Evolutionary conservation across 1,139 yeast species (phyloP), one percentile per base, ranked within the genome.

Genomic region (Kurtzmaniella quercitrusa): DNA sequence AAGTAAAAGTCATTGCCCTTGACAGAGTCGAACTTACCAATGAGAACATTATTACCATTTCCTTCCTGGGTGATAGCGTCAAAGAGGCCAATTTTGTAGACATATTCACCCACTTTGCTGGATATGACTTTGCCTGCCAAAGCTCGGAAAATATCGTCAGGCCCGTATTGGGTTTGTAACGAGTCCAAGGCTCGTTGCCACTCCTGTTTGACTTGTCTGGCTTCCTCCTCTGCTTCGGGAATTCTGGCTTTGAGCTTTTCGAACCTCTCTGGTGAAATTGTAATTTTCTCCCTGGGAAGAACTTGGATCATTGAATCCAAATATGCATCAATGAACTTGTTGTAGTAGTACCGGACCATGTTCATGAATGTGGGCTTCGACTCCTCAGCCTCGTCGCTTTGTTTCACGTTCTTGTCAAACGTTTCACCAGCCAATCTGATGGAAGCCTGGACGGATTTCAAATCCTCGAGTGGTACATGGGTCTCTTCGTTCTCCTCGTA

Each of bases 71-170:
- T 67, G 9, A 86, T 68, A 3, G 78, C 62, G 24, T 79, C 82
- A 38, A 75, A 68, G 51, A 82, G 73, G 44, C 86, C 82, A 17
- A 85, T 62, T 53, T 75, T 79, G 60, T 88, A 89, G 42, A 71
- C 76, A 62, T 87, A 89, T 37, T 82, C 95, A 6, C 91, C 91
- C 34, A 82, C 60, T 19, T 67, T 66, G 19, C 69, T 65, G 40
- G 63, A 59, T 8, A 83, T 66, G 58, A 85, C 76, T 27, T 65
- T 60, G 29, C 75, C 76, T 41, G 72, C 68, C 40, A 81, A 65
- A 0, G 90, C 79, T 42, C 91, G 66, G 27, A 85, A 65, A 10
- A 86, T 75, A 50, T 82, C 91, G 31, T 76, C 66, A 0, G 79
- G 80, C 1, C 95, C 96, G 53, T 72, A 81, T 43, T 74, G 27